Conservation (phyloP, 768 basidiomycete genomes). For the Hebeloma cylindrosporum region DNA sequence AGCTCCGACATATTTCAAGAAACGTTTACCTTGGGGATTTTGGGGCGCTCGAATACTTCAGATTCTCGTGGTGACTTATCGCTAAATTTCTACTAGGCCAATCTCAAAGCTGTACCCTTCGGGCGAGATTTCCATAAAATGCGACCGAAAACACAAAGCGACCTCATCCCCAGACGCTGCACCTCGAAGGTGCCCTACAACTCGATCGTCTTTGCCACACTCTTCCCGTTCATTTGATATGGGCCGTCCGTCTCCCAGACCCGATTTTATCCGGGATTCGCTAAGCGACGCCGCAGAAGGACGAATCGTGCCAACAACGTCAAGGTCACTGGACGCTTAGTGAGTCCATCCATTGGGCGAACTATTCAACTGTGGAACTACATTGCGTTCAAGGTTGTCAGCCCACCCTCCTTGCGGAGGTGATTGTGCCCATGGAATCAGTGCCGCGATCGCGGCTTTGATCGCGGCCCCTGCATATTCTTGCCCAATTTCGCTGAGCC, state of each 20-base stretch:
- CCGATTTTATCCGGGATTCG: constrained; percentile 44
- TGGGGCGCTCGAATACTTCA: constrained; percentile 46
- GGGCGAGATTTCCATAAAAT: constrained; percentile 40
- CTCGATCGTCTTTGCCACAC: constrained; percentile 33
- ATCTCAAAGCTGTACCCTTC: constrained; percentile 31
- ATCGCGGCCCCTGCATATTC: too few relatives aligned
- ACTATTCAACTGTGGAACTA: too few relatives aligned
- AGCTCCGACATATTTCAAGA: constrained; percentile 43
- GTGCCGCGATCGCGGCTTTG: too few relatives aligned
- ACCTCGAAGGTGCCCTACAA: constrained; percentile 36
- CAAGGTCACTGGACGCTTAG: constrained; percentile 48
- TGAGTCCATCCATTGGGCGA: too few relatives aligned
- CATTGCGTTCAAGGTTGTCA: too few relatives aligned
- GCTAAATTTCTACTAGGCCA: too few relatives aligned
- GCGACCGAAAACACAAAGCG: constrained; percentile 45
- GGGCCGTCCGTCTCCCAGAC: constrained; percentile 40
- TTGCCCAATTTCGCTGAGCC: too few relatives aligned
- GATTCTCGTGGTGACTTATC: too few relatives aligned
- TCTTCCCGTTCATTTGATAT: constrained; percentile 48
- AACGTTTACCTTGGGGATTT: constrained; percentile 43
- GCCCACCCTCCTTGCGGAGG: too few relatives aligned
- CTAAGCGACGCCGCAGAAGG: constrained; percentile 42
- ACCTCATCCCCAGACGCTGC: constrained; percentile 44
- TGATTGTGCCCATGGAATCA: too few relatives aligned
- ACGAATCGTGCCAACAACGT: constrained; percentile 38